These are phyloP conservation scores for Vaccinium myrtillus DNA, from an alignment of 148 eudicot species.

Conservation along the genomic window DNA sequence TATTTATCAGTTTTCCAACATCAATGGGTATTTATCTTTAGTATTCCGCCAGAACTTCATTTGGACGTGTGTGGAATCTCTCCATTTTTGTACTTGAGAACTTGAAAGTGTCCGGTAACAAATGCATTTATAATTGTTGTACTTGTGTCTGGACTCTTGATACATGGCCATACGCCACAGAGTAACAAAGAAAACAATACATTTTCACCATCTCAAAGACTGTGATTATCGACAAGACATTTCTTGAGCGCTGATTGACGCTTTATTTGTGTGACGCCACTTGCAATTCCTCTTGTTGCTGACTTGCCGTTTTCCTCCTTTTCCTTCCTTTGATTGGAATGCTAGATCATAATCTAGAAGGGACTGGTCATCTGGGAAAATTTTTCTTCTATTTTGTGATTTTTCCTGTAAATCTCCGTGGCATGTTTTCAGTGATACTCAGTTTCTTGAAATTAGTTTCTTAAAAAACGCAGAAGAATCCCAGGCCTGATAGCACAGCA, in stretches of 20 bases:
- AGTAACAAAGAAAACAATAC: background rate
- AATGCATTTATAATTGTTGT: background rate
- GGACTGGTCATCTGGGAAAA: background rate
- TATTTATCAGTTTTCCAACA: too few relatives aligned
- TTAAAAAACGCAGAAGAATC: constrained; percentile 52
- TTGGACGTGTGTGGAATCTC: background rate
- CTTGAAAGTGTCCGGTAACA: background rate
- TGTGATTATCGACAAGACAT: background rate
- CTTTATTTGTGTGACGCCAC: background rate
- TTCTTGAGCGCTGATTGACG: background rate
- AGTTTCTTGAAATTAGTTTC: background rate
- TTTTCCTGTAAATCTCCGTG: background rate
- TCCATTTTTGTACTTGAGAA: background rate
- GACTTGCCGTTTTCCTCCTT: background rate
- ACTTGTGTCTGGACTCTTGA: constrained; percentile 9
- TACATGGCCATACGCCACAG: background rate
- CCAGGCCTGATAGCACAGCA: constrained; percentile 53
- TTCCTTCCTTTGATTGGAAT: background rate
- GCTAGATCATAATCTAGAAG: background rate
- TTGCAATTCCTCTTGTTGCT: background rate
- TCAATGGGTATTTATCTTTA: background rate
- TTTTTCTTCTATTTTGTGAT: constrained; percentile 6
- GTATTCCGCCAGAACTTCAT: background rate
- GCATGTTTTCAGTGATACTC: background rate
- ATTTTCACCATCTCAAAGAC: too few relatives aligned